Evolutionary conservation across 2,329 filamentous ascomycete species (phyloP).

Genomic region (Phialophora macrospora): DNA sequence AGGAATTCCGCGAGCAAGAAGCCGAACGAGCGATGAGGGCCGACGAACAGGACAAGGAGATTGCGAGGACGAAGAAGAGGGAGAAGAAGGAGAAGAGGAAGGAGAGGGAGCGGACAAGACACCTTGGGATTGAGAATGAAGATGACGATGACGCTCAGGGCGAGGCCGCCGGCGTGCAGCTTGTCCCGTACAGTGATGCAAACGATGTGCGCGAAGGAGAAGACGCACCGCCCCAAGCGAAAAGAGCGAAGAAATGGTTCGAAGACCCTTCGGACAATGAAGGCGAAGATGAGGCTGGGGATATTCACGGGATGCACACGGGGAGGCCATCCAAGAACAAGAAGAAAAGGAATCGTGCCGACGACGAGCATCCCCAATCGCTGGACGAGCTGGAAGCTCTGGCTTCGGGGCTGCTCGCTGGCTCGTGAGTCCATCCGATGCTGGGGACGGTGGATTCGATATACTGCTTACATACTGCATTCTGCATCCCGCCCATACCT

Average conservation of each 20-base stretch:
- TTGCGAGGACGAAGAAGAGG: conserved; percentile 72
- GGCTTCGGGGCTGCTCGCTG: conserved; percentile 49
- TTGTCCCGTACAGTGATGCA: conserved; percentile 43
- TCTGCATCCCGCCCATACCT: no score
- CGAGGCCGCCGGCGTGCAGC: conserved; percentile 43
- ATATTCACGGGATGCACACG: neutral
- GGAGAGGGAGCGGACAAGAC: conserved; percentile 46
- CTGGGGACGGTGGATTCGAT: neutral
- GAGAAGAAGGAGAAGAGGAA: conserved; percentile 49
- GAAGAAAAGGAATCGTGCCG: conserved; percentile 36
- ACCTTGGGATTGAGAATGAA: conserved; percentile 41
- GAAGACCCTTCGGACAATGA: conserved; percentile 35
- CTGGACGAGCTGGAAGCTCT: conserved; percentile 55
- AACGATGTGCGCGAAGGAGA: conserved; percentile 20
- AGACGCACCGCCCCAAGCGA: conserved; percentile 32
- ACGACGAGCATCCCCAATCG: conserved; percentile 45
- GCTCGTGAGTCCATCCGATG: neutral
- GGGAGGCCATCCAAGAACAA: conserved; percentile 38
- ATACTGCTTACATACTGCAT: no score
- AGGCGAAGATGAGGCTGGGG: no score
- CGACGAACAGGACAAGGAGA: conserved; percentile 80
- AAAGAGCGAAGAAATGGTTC: conserved; percentile 50
- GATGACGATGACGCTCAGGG: conserved; percentile 43
- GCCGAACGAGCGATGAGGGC: conserved; percentile 71
- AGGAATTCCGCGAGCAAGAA: conserved; percentile 74